phyloP scores from a whole-genome alignment of 768 basidiomycete genomes.

The Nidularia pulvinata region DNA sequence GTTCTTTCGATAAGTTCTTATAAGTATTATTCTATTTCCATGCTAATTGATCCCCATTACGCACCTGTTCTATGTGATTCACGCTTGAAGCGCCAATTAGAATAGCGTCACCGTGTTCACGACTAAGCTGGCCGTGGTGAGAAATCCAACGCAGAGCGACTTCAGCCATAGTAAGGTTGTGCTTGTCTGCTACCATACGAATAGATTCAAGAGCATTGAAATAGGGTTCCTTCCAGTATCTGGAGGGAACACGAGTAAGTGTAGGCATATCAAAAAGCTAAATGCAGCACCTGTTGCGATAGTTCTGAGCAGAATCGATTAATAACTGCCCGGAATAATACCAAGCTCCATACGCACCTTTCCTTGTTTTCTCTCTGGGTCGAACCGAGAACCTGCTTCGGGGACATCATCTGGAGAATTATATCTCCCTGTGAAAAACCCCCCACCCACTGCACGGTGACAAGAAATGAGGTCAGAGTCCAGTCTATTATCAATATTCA shows the following conservation, averaged over 20 bases:
- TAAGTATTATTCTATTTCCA: too few species aligned
- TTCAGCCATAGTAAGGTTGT: slow-evolving; percentile 48
- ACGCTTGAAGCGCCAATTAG: slow-evolving; percentile 65
- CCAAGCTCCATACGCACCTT: slow-evolving; percentile 22
- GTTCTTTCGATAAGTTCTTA: slow-evolving; percentile 36
- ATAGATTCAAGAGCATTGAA: slow-evolving; percentile 49
- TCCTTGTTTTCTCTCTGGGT: slow-evolving; percentile 42
- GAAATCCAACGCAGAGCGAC: slow-evolving; percentile 64
- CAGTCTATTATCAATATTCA: neutral
- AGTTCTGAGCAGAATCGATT: slow-evolving; percentile 17
- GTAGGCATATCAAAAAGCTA: slow-evolving; percentile 3
- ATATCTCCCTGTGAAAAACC: slow-evolving; percentile 59
- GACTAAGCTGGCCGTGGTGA: slow-evolving; percentile 50
- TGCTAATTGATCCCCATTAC: neutral
- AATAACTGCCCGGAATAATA: neutral
- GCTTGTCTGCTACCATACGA: slow-evolving; percentile 39
- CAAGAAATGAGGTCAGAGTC: too few species aligned
- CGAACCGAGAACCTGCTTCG: slow-evolving; percentile 57
- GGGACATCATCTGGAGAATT: slow-evolving; percentile 30
- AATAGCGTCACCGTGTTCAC: slow-evolving; percentile 47
- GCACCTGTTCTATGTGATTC: slow-evolving; percentile 53
- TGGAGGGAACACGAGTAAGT: slow-evolving; percentile 7
- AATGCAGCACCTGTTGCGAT: slow-evolving; percentile 32
- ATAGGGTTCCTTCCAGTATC: slow-evolving; percentile 55
- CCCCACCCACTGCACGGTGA: slow-evolving; percentile 46